These are phyloP conservation scores for Lodderomyces metapsilosis DNA, from an alignment of 1,139 yeast species.

Conservation along the genomic window DNA sequence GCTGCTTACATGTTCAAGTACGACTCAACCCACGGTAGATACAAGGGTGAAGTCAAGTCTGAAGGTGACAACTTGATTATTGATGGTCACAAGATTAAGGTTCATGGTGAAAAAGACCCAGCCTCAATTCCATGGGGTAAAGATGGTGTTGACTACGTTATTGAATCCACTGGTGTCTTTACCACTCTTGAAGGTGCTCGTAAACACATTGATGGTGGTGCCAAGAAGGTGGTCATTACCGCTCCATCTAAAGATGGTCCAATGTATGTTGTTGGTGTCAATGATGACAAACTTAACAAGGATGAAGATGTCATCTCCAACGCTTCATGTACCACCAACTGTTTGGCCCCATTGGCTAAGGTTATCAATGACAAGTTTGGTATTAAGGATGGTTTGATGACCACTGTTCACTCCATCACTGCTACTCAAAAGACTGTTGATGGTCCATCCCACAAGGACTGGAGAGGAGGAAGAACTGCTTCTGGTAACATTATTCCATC, in stretches of 20 bases:
- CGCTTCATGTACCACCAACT: conserved; percentile 90
- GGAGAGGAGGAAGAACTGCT: conserved; percentile 95
- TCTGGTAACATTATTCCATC: conserved; percentile 88
- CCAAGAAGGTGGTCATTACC: conserved; percentile 85
- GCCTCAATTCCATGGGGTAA: conserved; percentile 80
- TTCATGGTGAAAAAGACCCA: conserved; percentile 79
- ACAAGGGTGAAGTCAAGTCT: conserved; percentile 63
- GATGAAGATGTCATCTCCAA: conserved; percentile 74
- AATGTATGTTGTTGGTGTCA: conserved; percentile 86
- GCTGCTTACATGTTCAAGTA: conserved; percentile 89
- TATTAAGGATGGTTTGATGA: conserved; percentile 84
- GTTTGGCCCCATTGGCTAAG: conserved; percentile 88
- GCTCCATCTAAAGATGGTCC: conserved; percentile 90
- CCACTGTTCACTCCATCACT: conserved; percentile 88
- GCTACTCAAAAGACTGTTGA: conserved; percentile 91
- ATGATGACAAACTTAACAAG: conserved; percentile 67
- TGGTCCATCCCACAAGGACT: conserved; percentile 91
- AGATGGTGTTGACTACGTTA: conserved; percentile 72
- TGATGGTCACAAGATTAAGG: conserved; percentile 66
- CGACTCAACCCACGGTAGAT: conserved; percentile 83
- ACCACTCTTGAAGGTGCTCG: conserved; percentile 75
- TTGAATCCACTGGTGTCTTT: conserved; percentile 90
- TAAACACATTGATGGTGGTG: conserved; percentile 81
- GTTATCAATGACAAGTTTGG: conserved; percentile 78
- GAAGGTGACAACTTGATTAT: conserved; percentile 59